Evolutionary conservation across 148 eudicot species (phyloP).

Genomic region (Nepenthes gracilis): DNA sequence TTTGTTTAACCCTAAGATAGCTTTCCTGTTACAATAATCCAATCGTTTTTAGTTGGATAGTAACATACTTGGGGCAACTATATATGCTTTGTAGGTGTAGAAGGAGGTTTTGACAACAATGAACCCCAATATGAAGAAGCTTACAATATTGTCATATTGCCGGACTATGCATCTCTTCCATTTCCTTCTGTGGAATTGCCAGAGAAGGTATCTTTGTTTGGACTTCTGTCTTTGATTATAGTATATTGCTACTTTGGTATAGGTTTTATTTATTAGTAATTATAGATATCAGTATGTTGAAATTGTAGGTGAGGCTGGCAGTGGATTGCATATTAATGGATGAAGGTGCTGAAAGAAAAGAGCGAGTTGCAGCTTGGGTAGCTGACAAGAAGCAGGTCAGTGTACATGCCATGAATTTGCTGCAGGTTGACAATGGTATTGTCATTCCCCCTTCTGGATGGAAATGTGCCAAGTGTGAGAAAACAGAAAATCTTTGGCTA

Average conservation of each 20-base stretch:
- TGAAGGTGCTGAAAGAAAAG: conserved; percentile 86
- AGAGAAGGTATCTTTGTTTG: conserved; percentile 47
- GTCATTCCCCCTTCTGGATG: conserved; percentile 80
- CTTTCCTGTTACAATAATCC: not conserved
- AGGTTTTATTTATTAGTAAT: too few species aligned
- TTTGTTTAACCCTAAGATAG: too few species aligned
- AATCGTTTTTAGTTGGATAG: not conserved
- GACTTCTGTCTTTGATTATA: not conserved
- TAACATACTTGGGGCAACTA: not conserved
- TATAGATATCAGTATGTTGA: conserved; percentile 2
- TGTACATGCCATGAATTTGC: conserved; percentile 55
- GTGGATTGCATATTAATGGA: conserved; percentile 74
- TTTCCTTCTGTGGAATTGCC: conserved; percentile 94
- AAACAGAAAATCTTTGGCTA: conserved; percentile 92
- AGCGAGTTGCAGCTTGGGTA: conserved; percentile 84
- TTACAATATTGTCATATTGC: conserved; percentile 56
- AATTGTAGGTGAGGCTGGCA: conserved; percentile 75
- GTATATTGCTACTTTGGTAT: not conserved
- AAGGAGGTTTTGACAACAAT: conserved; percentile 85
- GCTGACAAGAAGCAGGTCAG: conserved; percentile 79
- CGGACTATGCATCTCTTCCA: conserved; percentile 58
- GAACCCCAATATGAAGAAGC: conserved; percentile 74
- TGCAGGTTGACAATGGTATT: conserved; percentile 65
- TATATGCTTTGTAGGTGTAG: conserved; percentile 40
- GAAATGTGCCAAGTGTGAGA: conserved; percentile 90